Base-by-base conservation (phyloP, 1,139 yeast species). In the Blastobotrys indianensis region DNA sequence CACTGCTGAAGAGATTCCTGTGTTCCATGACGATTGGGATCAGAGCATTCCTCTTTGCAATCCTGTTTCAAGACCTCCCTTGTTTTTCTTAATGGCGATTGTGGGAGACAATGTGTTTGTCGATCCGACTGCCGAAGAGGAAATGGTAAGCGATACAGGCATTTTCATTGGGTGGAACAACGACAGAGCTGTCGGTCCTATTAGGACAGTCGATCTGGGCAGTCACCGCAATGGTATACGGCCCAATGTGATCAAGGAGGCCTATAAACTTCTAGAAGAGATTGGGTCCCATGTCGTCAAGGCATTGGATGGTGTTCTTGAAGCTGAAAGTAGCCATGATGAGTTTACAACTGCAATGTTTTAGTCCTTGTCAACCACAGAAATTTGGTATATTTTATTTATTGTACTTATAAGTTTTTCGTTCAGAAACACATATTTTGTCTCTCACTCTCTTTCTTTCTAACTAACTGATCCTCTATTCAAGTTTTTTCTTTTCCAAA, bases 11-110 rank as follows among this genome's bases (percentile, higher is more conserved):
- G 96, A 88, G 63, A 81, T 85, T 53, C 97, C 97, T 1, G 85
- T 88, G 0, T 90, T 90, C 60, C 82, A 90, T 38, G 97, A 88
- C 58, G 95, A 80, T 61, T 90, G 85, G 92, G 83, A 73, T 58
- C 72, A 69, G 53, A 77, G 82, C 31, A 71, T 57, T 47, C 73
- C 62, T 39, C 65, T 84, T 32, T 70, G 75, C 39, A 59, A 59
- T 13, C 46, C 47, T n/a, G 46, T 48, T 0, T 77, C 77, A 66
- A 73, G 73, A 42, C 94, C 95, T 1, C 95, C 97, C 0, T 67
- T 90, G 20, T 69, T 85, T 39, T 77, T 90, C 52, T 77, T 90
- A 0, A 65, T 85, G 36, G 95, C 95, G 0, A 72, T 84, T 2
- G 76, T 86, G 1, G 95, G 92, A 1, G 63, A 73, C 11, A 82